These are phyloP conservation scores for Apiospora koreana DNA, from an alignment of 2,329 filamentous ascomycete genomes.

Conservation along the genomic window DNA sequence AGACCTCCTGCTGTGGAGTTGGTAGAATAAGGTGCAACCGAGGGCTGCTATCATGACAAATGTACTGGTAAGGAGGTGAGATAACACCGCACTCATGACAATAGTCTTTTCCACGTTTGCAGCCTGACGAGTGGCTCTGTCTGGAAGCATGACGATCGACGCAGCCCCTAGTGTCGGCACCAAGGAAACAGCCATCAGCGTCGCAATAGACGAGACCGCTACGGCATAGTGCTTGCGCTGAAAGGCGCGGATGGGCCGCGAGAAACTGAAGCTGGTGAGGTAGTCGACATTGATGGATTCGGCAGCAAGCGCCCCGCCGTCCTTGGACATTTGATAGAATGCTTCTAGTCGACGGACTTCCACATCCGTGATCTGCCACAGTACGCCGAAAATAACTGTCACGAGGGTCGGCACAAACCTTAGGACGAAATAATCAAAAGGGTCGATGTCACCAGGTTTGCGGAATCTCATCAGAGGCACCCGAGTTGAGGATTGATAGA, in stretches of 20 bases:
- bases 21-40: constrained; percentile 59
- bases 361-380: constrained; percentile 68
- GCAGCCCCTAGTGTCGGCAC: constrained; percentile 70
- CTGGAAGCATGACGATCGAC: constrained; percentile 58
- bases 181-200: constrained; percentile 65
- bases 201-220: constrained; percentile 64
- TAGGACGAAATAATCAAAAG: constrained; percentile 58
- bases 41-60: constrained; percentile 59
- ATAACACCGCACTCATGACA: constrained; percentile 58
- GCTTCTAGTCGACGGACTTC: constrained; percentile 68
- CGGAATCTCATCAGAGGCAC: constrained; percentile 51
- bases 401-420: constrained; percentile 65
- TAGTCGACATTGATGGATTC: constrained; percentile 76
- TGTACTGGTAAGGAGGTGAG: constrained; percentile 59
- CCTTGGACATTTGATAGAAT: constrained; percentile 65
- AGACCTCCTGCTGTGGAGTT: constrained; percentile 63
- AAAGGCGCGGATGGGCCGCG: constrained; percentile 64
- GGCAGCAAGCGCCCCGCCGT: constrained; percentile 60
- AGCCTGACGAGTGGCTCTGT: constrained; percentile 43
- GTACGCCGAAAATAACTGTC: constrained; percentile 61
- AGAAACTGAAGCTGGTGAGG: constrained; percentile 66
- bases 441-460: constrained; percentile 49
- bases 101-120: constrained; percentile 57
- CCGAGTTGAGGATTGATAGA: constrained; percentile 51
- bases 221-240: constrained; percentile 68